These are phyloP conservation scores for Phtheirospermum japonicum DNA, from an alignment of 257 asterid species.

Conservation along the genomic window DNA sequence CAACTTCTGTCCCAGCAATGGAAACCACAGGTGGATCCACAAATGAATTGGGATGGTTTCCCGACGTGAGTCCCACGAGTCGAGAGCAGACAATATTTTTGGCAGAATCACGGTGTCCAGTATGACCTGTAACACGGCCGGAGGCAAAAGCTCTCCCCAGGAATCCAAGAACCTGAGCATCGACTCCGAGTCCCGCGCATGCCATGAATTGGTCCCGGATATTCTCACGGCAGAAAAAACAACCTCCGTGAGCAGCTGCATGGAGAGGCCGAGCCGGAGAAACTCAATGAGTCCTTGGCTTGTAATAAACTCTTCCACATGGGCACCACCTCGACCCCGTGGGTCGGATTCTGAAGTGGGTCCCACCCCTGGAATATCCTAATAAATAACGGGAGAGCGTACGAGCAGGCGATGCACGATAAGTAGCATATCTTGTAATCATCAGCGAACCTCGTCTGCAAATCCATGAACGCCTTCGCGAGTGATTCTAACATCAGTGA, in stretches of 20 bases:
- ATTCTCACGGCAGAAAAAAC: conserved; percentile 90
- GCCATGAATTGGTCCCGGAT: conserved; percentile 90
- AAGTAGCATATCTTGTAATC: conserved; percentile 69
- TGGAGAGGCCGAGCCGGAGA: conserved; percentile 53
- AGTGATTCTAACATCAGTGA: conserved; percentile 65
- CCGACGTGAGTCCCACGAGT: conserved; percentile 95
- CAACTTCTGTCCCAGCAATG: too few species aligned
- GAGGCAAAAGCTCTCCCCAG: conserved; percentile 79
- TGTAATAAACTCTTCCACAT: conserved; percentile 69
- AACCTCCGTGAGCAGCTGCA: conserved; percentile 85
- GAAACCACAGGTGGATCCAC: too few species aligned
- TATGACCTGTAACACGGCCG: conserved; percentile 57
- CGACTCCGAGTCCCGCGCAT: conserved; percentile 84
- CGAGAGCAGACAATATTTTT: conserved; percentile 68
- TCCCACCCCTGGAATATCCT: conserved; percentile 91
- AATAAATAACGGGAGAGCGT: conserved; percentile 75
- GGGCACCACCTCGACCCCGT: conserved; percentile 62
- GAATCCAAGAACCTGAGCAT: conserved; percentile 80
- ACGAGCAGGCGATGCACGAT: conserved; percentile 82
- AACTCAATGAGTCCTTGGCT: conserved; percentile 42
- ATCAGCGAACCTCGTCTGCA: conserved; percentile 54
- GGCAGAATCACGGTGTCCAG: conserved; percentile 63
- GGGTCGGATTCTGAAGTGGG: conserved; percentile 85
- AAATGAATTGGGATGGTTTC: too few species aligned
- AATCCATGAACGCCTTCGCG: conserved; percentile 52